Evolutionary conservation across 805 yeast species (phyloP).

Genomic region (Nakazawaea ishiwadae): DNA sequence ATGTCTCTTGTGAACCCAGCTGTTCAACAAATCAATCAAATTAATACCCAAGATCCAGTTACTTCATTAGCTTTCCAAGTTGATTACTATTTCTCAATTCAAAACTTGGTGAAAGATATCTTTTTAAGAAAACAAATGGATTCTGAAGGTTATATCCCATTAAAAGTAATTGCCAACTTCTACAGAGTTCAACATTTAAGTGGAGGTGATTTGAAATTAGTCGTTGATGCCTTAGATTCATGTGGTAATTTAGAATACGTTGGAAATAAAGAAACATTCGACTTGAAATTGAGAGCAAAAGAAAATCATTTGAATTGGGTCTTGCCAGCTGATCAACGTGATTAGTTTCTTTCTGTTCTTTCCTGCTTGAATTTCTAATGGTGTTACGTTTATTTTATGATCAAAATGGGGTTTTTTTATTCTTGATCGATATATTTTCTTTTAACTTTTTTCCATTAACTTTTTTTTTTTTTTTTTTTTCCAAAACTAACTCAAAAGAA

Average conservation of each 20-base stretch:
- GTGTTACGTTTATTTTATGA: conserved; percentile 2
- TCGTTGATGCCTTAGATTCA: conserved; percentile 49
- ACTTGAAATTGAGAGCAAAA: conserved; percentile 56
- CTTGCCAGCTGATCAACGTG: conserved; percentile 47
- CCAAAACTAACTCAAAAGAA: too few species aligned
- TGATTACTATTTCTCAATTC: conserved; percentile 86
- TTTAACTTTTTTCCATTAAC: too few species aligned
- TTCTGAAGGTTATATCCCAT: conserved; percentile 65
- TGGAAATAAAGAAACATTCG: conserved; percentile 35
- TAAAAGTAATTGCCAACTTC: conserved; percentile 60
- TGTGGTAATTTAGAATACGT: conserved; percentile 43
- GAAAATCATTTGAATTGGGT: conserved; percentile 65
- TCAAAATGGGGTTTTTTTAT: background rate
- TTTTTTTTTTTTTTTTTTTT: too few species aligned
- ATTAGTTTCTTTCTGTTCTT: conserved; percentile 9
- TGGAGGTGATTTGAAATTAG: conserved; percentile 45
- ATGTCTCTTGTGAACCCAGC: conserved; percentile 4
- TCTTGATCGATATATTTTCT: background rate
- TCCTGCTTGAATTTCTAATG: background rate
- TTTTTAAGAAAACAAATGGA: conserved; percentile 81
- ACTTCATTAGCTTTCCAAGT: conserved; percentile 48
- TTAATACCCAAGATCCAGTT: conserved; percentile 14
- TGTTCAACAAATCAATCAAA: conserved; percentile 5
- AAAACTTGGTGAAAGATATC: conserved; percentile 81
- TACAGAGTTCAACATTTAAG: conserved; percentile 69